Evolutionary conservation across 352 stramenopile species (phyloP), one percentile per base, ranked within the genome.

Genomic region (Pythium scleroteichum): DNA sequence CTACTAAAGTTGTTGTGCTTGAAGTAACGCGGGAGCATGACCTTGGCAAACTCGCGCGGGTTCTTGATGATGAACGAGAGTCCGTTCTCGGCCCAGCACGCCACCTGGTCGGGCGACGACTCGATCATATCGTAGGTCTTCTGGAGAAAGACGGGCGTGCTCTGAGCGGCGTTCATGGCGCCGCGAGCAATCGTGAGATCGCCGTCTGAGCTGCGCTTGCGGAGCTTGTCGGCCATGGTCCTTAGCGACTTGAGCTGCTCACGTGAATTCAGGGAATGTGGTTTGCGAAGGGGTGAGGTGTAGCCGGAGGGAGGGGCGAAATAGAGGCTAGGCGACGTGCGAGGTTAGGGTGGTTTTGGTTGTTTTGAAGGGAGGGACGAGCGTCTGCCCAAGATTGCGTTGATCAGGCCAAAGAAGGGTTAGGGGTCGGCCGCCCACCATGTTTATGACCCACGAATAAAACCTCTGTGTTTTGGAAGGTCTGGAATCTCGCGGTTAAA

Each of bases 91-190:
- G 77, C 80, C 91, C 91, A 97, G 52, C 72, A 81, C 26, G 89
- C 90, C 23, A 97, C 77, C 22, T 74, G 49, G 7, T 67, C 47
- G 12, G 90, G 78, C 42, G 87, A 96, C 62, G 85, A 94, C 69
- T 97, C 87, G 61, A 97, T 95, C 82, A 97, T 96, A 59, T 96
- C 87, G 72, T 96, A 97, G 20, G 91, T 97, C 76, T 97, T 97
- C 55, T 96, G 84, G 9, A 97, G 72, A 62, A 97, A 97, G 47
- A 93, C 80, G 16, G 92, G 83, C 52, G 85, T 75, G 2, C 55
- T 39, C 1, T 62, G 48, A 44, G 12, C 42, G 20, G 39, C 7
- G 35, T 42, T 52, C 32, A 58, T 44, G 22, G 35, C 26, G 20
- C 51, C 56, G 32, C 64, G 46, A 29, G 65, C 59, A 24, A 69